A percentile compares a stretch with the other conserved stretches of the same genome.
Evolutionary conservation across 495 filamentous ascomycete genomes (phyloP).

Genomic region (Clohesyomyces aquaticus): DNA sequence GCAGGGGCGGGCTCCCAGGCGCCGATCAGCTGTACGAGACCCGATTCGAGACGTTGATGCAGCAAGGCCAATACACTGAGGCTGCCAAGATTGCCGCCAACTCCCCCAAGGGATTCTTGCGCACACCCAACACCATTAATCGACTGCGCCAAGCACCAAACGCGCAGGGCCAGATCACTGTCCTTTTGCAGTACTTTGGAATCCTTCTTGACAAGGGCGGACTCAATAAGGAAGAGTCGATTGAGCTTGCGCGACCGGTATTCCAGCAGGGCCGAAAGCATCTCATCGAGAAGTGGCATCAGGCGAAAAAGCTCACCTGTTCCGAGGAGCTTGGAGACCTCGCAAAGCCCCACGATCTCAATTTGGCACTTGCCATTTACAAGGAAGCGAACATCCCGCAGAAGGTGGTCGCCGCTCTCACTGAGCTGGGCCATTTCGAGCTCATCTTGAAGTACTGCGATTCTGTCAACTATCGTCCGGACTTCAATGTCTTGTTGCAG

Average conservation of each 20-base stretch:
- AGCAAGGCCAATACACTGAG: constrained; percentile 74
- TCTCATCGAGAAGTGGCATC: constrained; percentile 95
- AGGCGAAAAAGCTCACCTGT: constrained; percentile 90
- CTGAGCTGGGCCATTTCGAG: constrained; percentile 94
- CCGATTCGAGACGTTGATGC: constrained; percentile 85
- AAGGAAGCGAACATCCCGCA: constrained; percentile 81
- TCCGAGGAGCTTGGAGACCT: constrained; percentile 96
- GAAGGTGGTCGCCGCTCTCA: constrained; percentile 92
- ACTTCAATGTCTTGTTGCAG: constrained; percentile 86
- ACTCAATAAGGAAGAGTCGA: constrained; percentile 88
- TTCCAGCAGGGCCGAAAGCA: constrained; percentile 92
- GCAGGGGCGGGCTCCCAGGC: constrained; percentile 87
- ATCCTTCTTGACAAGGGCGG: constrained; percentile 93
- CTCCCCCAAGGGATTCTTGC: constrained; percentile 92
- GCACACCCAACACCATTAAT: constrained; percentile 91
- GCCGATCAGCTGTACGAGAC: constrained; percentile 93
- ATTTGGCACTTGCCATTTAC: constrained; percentile 83
- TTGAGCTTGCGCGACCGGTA: constrained; percentile 91
- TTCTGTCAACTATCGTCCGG: constrained; percentile 81
- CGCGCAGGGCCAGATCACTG: constrained; percentile 77
- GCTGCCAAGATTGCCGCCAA: constrained; percentile 95
- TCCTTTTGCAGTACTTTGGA: constrained; percentile 97
- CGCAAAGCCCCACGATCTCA: constrained; percentile 83
- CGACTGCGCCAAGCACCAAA: constrained; percentile 81
- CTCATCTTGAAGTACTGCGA: constrained; percentile 90